Percentiles rank a stretch among this genome's conserved stretches.
phyloP scores from a whole-genome alignment of 2,329 filamentous ascomycete species.

The Hypoxylon sp. region DNA sequence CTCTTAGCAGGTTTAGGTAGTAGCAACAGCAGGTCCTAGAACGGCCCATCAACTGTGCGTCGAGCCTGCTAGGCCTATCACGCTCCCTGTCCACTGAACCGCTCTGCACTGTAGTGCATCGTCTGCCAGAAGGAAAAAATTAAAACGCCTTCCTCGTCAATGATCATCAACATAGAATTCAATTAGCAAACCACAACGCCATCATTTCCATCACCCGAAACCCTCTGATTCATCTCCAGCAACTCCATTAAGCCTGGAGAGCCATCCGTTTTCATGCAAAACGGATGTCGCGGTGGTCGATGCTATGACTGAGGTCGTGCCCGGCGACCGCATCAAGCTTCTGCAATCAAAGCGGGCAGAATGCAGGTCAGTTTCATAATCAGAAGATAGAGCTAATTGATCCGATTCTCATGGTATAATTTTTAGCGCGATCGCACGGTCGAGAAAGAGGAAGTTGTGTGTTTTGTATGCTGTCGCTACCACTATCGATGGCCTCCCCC shows the following conservation, averaged over 20 bases:
- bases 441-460: constrained; percentile 90
- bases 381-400: constrained; percentile 62
- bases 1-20: constrained; percentile 20
- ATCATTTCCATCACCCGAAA: constrained; percentile 55
- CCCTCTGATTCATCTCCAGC: constrained; percentile 50
- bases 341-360: constrained; percentile 74
- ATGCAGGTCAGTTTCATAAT: constrained; percentile 65
- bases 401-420: constrained; percentile 62
- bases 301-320: constrained; percentile 79
- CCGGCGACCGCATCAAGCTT: constrained; percentile 74
- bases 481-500: constrained; percentile 71
- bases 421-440: constrained; percentile 77
- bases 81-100: constrained; percentile 22
- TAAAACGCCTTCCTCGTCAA: constrained; percentile 34
- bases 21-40: constrained; percentile 19
- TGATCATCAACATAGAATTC: constrained; percentile 42
- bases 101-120: constrained; percentile 16
- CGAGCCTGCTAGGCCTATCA: constrained; percentile 16
- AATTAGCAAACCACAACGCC: constrained; percentile 53
- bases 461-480: constrained; percentile 87
- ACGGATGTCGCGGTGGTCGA: constrained; percentile 77
- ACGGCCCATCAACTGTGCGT: constrained; percentile 15
- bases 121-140: constrained; percentile 46
- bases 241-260: constrained; percentile 53
- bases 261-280: constrained; percentile 72